Conservation (phyloP, 192 early-diverging fungal species). For the Backusella australiensis region DNA sequence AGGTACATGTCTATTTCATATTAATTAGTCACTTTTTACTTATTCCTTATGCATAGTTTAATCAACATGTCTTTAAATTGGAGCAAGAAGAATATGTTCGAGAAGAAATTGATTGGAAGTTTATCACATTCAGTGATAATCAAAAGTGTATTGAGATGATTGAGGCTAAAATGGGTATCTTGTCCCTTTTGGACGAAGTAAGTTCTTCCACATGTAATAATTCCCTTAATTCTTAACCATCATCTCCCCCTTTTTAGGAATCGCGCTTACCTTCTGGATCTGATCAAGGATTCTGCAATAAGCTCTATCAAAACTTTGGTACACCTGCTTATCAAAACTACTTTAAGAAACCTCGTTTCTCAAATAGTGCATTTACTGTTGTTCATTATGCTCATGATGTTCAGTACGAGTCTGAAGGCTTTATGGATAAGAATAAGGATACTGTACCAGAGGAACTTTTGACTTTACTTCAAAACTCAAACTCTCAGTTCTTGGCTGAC, state of each 20-base stretch:
- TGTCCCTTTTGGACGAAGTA: slow-evolving; percentile 95
- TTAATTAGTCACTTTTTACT: too few relatives aligned
- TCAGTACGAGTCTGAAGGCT: slow-evolving; percentile 94
- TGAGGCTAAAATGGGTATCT: slow-evolving; percentile 91
- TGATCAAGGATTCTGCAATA: slow-evolving; percentile 83
- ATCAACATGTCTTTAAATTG: slow-evolving; percentile 98
- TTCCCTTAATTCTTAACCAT: not conserved
- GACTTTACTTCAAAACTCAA: slow-evolving; percentile 70
- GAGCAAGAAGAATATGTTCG: slow-evolving; percentile 98
- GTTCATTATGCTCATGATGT: slow-evolving; percentile 96
- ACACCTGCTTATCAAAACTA: slow-evolving; percentile 64
- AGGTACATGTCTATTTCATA: slow-evolving; percentile 20
- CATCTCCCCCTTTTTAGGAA: slow-evolving; percentile 29
- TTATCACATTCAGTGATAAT: slow-evolving; percentile 99
- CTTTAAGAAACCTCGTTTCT: slow-evolving; percentile 92
- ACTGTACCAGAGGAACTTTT: slow-evolving; percentile 93
- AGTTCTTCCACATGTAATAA: not conserved
- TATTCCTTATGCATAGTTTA: slow-evolving; percentile 65
- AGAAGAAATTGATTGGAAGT: slow-evolving; percentile 97
- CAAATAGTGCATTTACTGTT: slow-evolving; percentile 83
- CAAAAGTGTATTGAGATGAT: slow-evolving; percentile 99
- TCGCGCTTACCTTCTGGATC: slow-evolving; percentile 81
- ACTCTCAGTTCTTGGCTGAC: slow-evolving; percentile 80
- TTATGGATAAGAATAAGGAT: slow-evolving; percentile 99
- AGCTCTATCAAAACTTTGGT: slow-evolving; percentile 83